Evolutionary conservation across 176 grass and related monocot species (phyloP), one percentile per base, ranked within the genome.

Genomic region (Saccharum spontaneum): DNA sequence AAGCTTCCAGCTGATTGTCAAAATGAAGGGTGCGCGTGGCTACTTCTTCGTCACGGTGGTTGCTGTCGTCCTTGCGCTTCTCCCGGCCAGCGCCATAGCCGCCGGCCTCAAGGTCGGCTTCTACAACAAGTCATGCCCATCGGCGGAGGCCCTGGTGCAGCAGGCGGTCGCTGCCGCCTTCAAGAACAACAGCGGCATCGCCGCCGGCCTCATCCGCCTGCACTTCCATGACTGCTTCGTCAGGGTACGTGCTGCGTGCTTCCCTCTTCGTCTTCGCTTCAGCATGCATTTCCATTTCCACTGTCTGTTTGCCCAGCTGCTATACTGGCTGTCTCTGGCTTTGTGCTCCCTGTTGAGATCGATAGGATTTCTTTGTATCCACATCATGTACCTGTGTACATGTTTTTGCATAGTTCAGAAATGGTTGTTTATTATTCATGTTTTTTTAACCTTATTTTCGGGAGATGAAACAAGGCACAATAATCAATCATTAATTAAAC

Each of bases 141-240:
- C 87, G 22, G 87, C 59, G 5, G 91, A 92, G 84, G 11, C 82
- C 6, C 76, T 92, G 80, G 91, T 92, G 76, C 91, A 81, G 84
- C 80, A 89, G 87, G 87, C 87, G n/a, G 1, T 92, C 7, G 84
- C 84, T 22, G 44, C 87, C 38, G 91, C 91, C 40, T 84, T 87
- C 81, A 86, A 79, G 61, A 87, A 81, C 64, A 61, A 92, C 50
- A 83, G 67, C 12, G 93, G 90, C 18, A 18, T 94, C 66, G 93
- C 86, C 12, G 88, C 86, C 33, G 92, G 92, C 1, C 87, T 97
- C 68, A 90, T 97, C 84, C 84, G 95, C 41, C 26, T 97, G 48
- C 90, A 92, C 70, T 94, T 97, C 79, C 95, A 94, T 30, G 95
- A 97, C 23, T 97, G 95, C 60, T 94, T 97, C 22, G 92, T 97